These are phyloP conservation scores for Trichophyton equinum DNA, from an alignment of 2,329 filamentous ascomycete species.

Conservation along the genomic window DNA sequence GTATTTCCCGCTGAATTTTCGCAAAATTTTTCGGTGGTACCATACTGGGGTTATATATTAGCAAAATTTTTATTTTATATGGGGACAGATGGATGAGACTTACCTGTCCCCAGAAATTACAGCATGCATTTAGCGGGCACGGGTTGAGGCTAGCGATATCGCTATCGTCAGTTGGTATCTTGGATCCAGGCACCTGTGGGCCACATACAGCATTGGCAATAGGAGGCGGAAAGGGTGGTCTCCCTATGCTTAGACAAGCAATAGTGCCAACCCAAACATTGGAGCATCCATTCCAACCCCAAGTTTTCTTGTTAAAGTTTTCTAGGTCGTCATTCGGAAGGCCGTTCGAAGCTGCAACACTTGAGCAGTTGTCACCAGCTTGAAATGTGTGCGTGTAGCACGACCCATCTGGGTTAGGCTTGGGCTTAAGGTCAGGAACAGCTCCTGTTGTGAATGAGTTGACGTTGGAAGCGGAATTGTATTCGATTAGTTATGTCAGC, in stretches of 20 bases:
- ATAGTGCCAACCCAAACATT: conserved; percentile 19
- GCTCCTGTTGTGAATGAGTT: conserved; percentile 25
- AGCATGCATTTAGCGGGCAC: conserved; percentile 36
- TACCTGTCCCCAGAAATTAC: conserved; percentile 22
- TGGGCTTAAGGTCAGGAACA: conserved; percentile 27
- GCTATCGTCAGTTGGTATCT: conserved; percentile 21
- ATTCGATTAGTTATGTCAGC: neutral
- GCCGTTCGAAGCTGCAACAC: conserved; percentile 29
- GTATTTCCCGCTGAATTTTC: neutral
- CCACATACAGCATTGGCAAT: conserved; percentile 34
- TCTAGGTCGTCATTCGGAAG: conserved; percentile 26
- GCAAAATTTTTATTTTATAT: conserved; percentile 33
- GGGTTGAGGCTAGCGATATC: conserved; percentile 36
- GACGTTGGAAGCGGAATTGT: conserved; percentile 17
- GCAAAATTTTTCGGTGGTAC: conserved; percentile 21
- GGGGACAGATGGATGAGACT: conserved; percentile 35
- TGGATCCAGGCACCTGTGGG: conserved; percentile 33
- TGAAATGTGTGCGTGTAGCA: conserved; percentile 29
- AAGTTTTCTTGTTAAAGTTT: conserved; percentile 32
- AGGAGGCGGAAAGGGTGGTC: conserved; percentile 31
- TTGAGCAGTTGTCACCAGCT: conserved; percentile 25
- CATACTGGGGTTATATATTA: conserved; percentile 11
- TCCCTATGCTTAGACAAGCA: conserved; percentile 33
- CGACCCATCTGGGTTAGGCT: conserved; percentile 24
- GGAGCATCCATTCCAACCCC: conserved; percentile 32